phyloP scores from a whole-genome alignment of 2,329 filamentous ascomycete species.

The Penicillium sp. region DNA sequence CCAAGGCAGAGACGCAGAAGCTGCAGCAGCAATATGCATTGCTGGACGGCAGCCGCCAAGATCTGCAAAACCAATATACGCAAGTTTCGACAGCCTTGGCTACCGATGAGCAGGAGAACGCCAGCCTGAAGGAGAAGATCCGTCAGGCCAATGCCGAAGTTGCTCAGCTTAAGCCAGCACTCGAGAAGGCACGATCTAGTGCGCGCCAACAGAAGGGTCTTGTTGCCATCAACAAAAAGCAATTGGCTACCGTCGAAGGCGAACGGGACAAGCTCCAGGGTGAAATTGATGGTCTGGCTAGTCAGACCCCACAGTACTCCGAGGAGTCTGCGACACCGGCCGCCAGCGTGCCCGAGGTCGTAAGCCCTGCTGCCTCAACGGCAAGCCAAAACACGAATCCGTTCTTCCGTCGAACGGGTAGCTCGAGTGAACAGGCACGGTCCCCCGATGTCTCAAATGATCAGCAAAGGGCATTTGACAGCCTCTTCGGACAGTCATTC shows the following conservation, averaged over 20 bases:
- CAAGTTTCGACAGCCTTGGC: slow-evolving; percentile 66
- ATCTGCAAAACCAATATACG: slow-evolving; percentile 72
- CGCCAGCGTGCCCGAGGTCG: slow-evolving; percentile 44
- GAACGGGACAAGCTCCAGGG: slow-evolving; percentile 79
- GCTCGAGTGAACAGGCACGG: slow-evolving; percentile 43
- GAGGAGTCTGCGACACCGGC: slow-evolving; percentile 35
- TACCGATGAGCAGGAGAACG: slow-evolving; percentile 81
- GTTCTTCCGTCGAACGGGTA: slow-evolving; percentile 64
- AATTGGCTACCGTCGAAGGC: slow-evolving; percentile 76
- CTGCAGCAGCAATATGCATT: slow-evolving; percentile 74
- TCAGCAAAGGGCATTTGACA: slow-evolving; percentile 68
- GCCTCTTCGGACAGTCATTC: slow-evolving; percentile 69
- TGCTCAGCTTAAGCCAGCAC: slow-evolving; percentile 71
- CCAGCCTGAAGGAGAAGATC: slow-evolving; percentile 76
- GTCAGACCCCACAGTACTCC: slow-evolving; percentile 53
- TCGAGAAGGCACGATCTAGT: slow-evolving; percentile 87
- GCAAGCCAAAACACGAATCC: slow-evolving; percentile 76
- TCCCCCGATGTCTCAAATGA: slow-evolving; percentile 38
- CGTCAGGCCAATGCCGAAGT: slow-evolving; percentile 73
- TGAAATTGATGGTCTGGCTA: slow-evolving; percentile 61
- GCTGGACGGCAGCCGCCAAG: slow-evolving; percentile 69
- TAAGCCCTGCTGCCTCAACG: slow-evolving; percentile 56
- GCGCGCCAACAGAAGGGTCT: slow-evolving; percentile 91
- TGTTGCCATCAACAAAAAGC: slow-evolving; percentile 97
- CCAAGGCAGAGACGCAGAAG: slow-evolving; percentile 72